phyloP scores from a whole-genome alignment of 2,329 filamentous ascomycete genomes.

The Hypocrella siamensis region DNA sequence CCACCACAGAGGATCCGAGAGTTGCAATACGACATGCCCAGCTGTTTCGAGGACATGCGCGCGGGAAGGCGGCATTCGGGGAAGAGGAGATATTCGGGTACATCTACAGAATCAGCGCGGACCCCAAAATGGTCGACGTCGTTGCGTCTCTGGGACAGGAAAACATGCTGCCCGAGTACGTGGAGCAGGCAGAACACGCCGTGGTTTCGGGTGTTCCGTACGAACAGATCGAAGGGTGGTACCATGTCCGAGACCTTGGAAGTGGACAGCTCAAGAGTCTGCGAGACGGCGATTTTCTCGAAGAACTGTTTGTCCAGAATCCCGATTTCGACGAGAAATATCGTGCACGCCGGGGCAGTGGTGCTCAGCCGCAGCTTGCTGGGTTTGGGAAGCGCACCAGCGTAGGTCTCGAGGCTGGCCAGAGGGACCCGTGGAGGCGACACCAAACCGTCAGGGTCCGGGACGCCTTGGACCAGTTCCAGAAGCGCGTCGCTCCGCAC shows the following conservation, averaged over 20 bases:
- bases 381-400: neutral
- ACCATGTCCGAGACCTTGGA: neutral
- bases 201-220: neutral
- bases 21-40: neutral
- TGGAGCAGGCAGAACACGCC: neutral
- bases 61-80: neutral
- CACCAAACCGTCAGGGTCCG: neutral
- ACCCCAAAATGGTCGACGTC: neutral
- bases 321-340: neutral
- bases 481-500: neutral
- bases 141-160: neutral
- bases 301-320: neutral
- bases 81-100: neutral
- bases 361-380: constrained; percentile 1
- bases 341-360: neutral
- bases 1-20: neutral
- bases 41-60: too few species aligned
- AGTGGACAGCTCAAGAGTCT: neutral
- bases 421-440: neutral
- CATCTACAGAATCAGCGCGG: neutral
- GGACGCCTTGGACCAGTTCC: neutral
- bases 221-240: constrained; percentile 1
- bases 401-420: neutral
- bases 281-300: neutral
- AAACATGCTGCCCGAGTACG: neutral